These are phyloP conservation scores for Dictyophora rubrovolvata DNA, from an alignment of 768 basidiomycete species.

Conservation along the genomic window DNA sequence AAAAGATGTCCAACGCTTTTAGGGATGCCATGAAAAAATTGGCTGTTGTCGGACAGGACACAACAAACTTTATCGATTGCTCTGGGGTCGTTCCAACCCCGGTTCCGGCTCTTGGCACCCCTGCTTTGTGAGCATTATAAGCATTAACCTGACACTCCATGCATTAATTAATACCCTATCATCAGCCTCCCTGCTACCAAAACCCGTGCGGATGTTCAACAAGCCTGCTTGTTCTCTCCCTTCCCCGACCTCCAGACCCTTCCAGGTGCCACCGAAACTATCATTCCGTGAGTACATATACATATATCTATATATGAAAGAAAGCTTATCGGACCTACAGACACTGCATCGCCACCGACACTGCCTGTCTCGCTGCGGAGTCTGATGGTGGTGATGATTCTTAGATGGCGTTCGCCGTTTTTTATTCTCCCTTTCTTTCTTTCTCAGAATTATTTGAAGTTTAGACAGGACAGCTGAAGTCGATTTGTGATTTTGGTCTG, in stretches of 20 bases:
- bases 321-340: neutral
- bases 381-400: neutral
- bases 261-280: conserved; percentile 2
- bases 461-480: too few species aligned
- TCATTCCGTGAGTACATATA: conserved; percentile 1
- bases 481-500: too few species aligned
- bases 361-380: neutral
- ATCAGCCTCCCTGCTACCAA: conserved; percentile 23
- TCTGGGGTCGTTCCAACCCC: conserved; percentile 18
- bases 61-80: conserved; percentile 18
- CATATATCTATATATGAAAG: neutral
- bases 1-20: conserved; percentile 19
- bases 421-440: neutral
- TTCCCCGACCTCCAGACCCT: conserved; percentile 19
- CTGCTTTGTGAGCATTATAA: conserved; percentile 2
- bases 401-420: neutral
- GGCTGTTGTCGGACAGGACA: conserved; percentile 21
- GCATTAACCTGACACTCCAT: neutral
- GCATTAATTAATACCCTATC: neutral
- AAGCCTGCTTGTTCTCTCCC: conserved; percentile 18
- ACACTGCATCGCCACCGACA: neutral
- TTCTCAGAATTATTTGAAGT: too few species aligned
- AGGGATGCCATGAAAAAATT: conserved; percentile 26
- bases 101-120: conserved; percentile 1
- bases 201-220: conserved; percentile 19